Conservation (phyloP, 371 early-diverging fungal genomes). For the Mucor sp. region DNA sequence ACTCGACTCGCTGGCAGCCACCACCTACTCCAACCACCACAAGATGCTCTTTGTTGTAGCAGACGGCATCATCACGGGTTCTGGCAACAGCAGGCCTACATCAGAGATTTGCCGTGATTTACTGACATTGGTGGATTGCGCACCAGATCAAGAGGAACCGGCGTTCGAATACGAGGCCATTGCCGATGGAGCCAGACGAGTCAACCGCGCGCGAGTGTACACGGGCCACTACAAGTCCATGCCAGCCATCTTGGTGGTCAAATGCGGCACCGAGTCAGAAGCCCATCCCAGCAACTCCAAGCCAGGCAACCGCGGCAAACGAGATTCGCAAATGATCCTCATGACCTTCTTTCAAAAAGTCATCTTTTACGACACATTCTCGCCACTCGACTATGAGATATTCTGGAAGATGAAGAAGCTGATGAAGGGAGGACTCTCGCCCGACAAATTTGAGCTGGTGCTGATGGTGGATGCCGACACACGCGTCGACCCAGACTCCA, state of each 20-base stretch:
- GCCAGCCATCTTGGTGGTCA: slow-evolving; percentile 80
- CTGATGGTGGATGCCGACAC: slow-evolving; percentile 96
- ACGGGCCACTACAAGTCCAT: slow-evolving; percentile 83
- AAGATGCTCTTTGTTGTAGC: slow-evolving; percentile 91
- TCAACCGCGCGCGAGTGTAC: slow-evolving; percentile 91
- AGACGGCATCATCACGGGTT: slow-evolving; percentile 87
- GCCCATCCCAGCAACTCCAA: slow-evolving; percentile 68
- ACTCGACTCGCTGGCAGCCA: slow-evolving; percentile 86
- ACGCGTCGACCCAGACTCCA: slow-evolving; percentile 72
- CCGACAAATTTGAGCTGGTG: slow-evolving; percentile 80
- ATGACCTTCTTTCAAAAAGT: slow-evolving; percentile 92
- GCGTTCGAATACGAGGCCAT: slow-evolving; percentile 79
- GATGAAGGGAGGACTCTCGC: slow-evolving; percentile 57
- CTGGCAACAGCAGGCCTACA: slow-evolving; percentile 75
- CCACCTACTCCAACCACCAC: slow-evolving; percentile 85
- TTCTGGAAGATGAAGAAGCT: slow-evolving; percentile 76
- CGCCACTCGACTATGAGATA: slow-evolving; percentile 85
- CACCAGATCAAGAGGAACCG: slow-evolving; percentile 48
- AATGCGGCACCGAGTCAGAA: slow-evolving; percentile 79
- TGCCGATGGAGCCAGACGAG: slow-evolving; percentile 80
- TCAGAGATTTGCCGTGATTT: slow-evolving; percentile 74
- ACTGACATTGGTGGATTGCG: slow-evolving; percentile 50
- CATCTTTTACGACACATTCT: slow-evolving; percentile 81
- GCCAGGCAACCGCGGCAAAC: slow-evolving; percentile 92
- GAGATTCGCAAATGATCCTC: slow-evolving; percentile 92